Percentiles rank a stretch among this genome's conserved stretches.
Evolutionary conservation across 2,329 filamentous ascomycete genomes (phyloP).

Genomic region (Pochonia chlamydosporia): DNA sequence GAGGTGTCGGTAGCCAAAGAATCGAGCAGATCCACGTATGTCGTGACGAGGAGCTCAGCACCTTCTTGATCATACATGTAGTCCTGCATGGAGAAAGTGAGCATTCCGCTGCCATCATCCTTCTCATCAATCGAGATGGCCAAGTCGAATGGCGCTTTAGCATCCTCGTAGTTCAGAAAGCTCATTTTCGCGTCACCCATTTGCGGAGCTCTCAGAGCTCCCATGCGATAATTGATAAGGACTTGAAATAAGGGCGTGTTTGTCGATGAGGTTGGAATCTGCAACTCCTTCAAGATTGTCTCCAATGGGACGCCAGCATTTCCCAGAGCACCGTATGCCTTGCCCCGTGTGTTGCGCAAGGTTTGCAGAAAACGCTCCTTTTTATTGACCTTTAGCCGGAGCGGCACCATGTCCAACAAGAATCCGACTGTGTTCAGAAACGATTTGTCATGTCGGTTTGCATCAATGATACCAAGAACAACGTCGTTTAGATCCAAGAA

Average conservation of each 20-base stretch:
- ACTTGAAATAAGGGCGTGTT: constrained; percentile 40
- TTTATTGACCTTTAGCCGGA: constrained; percentile 25
- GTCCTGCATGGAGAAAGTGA: constrained; percentile 5
- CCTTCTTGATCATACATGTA: constrained; percentile 8
- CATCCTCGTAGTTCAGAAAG: constrained; percentile 15
- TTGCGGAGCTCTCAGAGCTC: constrained; percentile 17
- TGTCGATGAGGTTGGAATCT: constrained; percentile 28
- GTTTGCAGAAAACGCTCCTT: constrained; percentile 17
- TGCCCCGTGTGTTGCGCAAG: constrained; percentile 15
- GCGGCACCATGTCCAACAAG: constrained; percentile 38
- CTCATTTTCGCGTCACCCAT: constrained; percentile 15
- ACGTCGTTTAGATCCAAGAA: constrained; percentile 26
- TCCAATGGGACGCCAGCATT: constrained; percentile 35
- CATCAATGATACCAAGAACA: constrained; percentile 39
- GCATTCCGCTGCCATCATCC: constrained; percentile 3
- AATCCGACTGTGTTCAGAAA: constrained; percentile 30
- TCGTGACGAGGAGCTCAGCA: constrained; percentile 1
- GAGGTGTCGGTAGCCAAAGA: too few species aligned
- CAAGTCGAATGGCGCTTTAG: constrained; percentile 15
- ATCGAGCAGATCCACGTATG: constrained; percentile 11
- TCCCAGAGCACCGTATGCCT: constrained; percentile 20
- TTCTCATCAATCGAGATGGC: constrained; percentile 11
- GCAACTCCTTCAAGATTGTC: constrained; percentile 34
- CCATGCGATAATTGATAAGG: constrained; percentile 36
- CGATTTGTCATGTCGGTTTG: constrained; percentile 15